Evolutionary conservation across 2,329 filamentous ascomycete genomes (phyloP).

Genomic region (Chrysoporthe puriensis): DNA sequence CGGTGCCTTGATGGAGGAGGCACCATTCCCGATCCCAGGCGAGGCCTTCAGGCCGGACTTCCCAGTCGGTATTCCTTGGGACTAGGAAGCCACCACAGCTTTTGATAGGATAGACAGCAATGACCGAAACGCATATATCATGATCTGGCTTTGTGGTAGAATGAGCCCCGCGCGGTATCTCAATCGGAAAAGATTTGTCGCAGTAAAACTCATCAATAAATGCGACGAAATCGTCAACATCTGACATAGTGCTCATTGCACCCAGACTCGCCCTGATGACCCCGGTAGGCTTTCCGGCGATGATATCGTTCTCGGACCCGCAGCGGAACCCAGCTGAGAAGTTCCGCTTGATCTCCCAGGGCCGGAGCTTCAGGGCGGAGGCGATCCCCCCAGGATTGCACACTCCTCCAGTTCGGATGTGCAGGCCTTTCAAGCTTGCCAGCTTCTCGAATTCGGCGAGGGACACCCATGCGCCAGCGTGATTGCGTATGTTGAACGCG

Average conservation of each 20-base stretch:
- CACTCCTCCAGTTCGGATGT: conserved; percentile 84
- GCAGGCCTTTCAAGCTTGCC: conserved; percentile 75
- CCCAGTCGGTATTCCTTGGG: conserved; percentile 68
- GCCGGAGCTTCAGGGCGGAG: conserved; percentile 69
- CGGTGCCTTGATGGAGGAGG: conserved; percentile 83
- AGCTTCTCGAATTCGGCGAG: conserved; percentile 87
- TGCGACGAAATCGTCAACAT: conserved; percentile 71
- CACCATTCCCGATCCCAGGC: conserved; percentile 98
- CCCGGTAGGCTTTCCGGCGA: conserved; percentile 84
- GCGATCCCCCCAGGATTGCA: conserved; percentile 92
- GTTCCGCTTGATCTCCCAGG: conserved; percentile 82
- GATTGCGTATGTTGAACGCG: conserved; percentile 79
- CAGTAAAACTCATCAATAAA: conserved; percentile 74
- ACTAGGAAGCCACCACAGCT: conserved; percentile 83
- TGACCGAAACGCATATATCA: conserved; percentile 60
- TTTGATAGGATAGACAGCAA: conserved; percentile 89
- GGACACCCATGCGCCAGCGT: conserved; percentile 73
- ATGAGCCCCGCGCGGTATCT: neutral
- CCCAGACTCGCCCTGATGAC: conserved; percentile 85
- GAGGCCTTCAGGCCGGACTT: conserved; percentile 78
- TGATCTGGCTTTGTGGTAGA: neutral
- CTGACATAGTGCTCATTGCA: conserved; percentile 80
- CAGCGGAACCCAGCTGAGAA: conserved; percentile 86
- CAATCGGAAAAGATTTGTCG: conserved; percentile 30
- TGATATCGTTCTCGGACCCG: conserved; percentile 79